Base-by-base conservation (phyloP, 1,139 yeast species). In the Hemisphaericaspora subhashii region DNA sequence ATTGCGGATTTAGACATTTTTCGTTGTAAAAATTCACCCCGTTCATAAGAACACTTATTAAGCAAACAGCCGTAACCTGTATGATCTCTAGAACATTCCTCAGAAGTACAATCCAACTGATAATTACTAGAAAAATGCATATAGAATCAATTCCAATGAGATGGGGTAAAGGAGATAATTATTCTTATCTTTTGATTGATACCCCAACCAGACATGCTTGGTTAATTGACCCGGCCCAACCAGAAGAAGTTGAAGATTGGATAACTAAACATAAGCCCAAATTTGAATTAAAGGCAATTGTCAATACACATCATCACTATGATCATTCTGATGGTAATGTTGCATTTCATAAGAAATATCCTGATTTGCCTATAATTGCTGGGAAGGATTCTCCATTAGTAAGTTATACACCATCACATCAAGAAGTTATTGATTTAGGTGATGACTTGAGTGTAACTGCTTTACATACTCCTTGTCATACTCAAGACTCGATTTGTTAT, bases 401-500 rank as follows among this genome's bases (percentile, higher is more conserved):
- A 13, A 63, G 81, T 0, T 68, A 72, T 44, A 80, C 87, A 0
- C 96, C 96, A 1, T 63, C 74, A 0, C 81, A 86, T 57, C 62
- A 72, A 22, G 87, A 82, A 50, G 71, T 69, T n/a, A 61, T 82
- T 39, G 68, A 74, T 39, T 61, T 85, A 48, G 97, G 97, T 2
- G 69, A 72, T 36, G 58, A 72, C 45, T 61, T 88, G 39, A 66
- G 74, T n/a, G 77, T 92, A 37, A 81, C 83, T 4, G 95, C 97
- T 1, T 69, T 92, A 36, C 92, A 92, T 61, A 92, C 99, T 1
- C 98, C 99, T 1, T 92, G 99, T 57, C 99, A 92, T 58, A 92
- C 99, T 0, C 95, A 86, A 60, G 98, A 94, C 60, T 86, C 95
- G 5, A 86, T 92, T 42, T 90, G 98, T 58, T 92, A 88, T 63